Evolutionary conservation across 2,329 filamentous ascomycete genomes (phyloP).

Genomic region (Curvularia verruculosa): DNA sequence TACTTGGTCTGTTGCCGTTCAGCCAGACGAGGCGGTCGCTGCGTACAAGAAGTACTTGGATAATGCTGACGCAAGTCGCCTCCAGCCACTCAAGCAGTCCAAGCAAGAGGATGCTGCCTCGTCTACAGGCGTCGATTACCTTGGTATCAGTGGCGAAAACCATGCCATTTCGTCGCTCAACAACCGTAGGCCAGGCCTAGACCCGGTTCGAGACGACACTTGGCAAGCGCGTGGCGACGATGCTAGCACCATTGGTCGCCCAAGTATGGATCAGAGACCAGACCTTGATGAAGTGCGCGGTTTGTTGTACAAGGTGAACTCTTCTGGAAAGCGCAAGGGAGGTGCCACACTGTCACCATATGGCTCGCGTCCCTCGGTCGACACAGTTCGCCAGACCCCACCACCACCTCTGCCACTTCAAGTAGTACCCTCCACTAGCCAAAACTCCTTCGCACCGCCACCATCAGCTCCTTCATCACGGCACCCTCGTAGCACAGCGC

Average conservation of each 20-base stretch:
- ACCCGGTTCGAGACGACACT: conserved; percentile 54
- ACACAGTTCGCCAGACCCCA: conserved; percentile 25
- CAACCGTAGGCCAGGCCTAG: conserved; percentile 50
- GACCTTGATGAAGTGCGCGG: conserved; percentile 56
- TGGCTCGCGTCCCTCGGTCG: conserved; percentile 21
- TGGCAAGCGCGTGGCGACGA: conserved; percentile 53
- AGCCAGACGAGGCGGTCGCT: conserved; percentile 68
- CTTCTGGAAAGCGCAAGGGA: conserved; percentile 52
- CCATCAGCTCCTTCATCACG: conserved; percentile 22
- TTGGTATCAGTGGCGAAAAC: conserved; percentile 43
- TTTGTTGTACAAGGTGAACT: conserved; percentile 53
- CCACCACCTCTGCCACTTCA: conserved; percentile 43
- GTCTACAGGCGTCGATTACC: conserved; percentile 44
- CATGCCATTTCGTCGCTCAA: conserved; percentile 54
- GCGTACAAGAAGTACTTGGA: conserved; percentile 60
- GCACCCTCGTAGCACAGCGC: conserved; percentile 30
- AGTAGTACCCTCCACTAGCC: conserved; percentile 27
- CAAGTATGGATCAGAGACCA: conserved; percentile 50
- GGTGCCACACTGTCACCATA: conserved; percentile 35
- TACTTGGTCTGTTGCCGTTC: conserved; percentile 77
- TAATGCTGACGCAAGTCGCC: conserved; percentile 66
- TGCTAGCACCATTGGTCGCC: conserved; percentile 46
- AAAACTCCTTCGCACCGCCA: conserved; percentile 34
- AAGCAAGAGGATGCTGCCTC: conserved; percentile 36
- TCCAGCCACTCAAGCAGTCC: conserved; percentile 61